These are phyloP conservation scores for Didymella pomorum DNA, from an alignment of 2,329 filamentous ascomycete genomes.

Conservation along the genomic window DNA sequence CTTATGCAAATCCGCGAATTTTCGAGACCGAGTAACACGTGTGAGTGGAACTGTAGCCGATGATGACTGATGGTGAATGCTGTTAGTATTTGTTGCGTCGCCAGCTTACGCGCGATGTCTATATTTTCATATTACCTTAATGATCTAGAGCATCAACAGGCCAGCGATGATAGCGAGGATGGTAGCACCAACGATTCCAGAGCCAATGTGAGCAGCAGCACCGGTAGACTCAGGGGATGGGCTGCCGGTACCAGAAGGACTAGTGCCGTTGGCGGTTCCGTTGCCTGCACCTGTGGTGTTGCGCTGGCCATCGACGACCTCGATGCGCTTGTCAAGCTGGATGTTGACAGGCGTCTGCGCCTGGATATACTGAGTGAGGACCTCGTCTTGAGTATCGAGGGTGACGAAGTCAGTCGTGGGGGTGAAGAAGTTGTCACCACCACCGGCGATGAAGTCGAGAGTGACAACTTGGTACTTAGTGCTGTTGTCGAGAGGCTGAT, in stretches of 20 bases:
- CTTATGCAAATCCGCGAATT: too few species aligned
- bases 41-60: background rate
- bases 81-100: background rate
- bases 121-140: background rate
- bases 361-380: slow-evolving; percentile 61
- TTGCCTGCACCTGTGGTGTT: slow-evolving; percentile 26
- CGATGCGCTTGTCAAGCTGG: slow-evolving; percentile 59
- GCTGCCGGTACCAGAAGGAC: slow-evolving; percentile 23
- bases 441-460: slow-evolving; percentile 67
- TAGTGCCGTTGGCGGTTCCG: slow-evolving; percentile 30
- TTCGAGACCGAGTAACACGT: background rate
- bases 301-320: slow-evolving; percentile 37
- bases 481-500: slow-evolving; percentile 56
- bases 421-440: slow-evolving; percentile 68
- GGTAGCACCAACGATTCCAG: slow-evolving; percentile 15
- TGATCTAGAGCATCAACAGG: slow-evolving; percentile 24
- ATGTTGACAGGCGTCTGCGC: slow-evolving; percentile 60
- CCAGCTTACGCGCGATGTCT: background rate
- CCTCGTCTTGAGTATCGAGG: slow-evolving; percentile 64
- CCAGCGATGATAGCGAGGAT: slow-evolving; percentile 24
- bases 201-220: slow-evolving; percentile 21
- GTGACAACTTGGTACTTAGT: slow-evolving; percentile 67
- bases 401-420: slow-evolving; percentile 53
- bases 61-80: background rate
- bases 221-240: slow-evolving; percentile 20